Base-by-base conservation (phyloP, 306 rosid genomes). In the Herpetospermum pedunculosum region DNA sequence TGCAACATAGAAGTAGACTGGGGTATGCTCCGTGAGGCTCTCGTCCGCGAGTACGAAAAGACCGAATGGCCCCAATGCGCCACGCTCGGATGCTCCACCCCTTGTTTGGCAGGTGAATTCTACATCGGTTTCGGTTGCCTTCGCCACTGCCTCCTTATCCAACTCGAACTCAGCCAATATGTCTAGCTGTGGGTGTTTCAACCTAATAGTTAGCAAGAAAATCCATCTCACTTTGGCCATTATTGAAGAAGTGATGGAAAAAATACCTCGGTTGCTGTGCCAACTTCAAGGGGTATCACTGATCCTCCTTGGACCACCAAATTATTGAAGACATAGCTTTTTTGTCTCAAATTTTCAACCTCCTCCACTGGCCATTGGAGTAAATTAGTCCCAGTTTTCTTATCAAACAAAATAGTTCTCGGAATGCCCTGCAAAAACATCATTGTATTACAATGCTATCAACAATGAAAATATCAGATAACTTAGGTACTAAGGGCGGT, bases 11-110 rank as follows among this genome's bases (percentile, higher is more conserved):
- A 94, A 91, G 83, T 87, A 94, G 1, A 89, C 84, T 10, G 98
- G 91, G 79, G 96, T 94, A 10, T 79, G 84, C 75, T 94, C 98
- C 3, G 91, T 75, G 38, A 83, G 94, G 68, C 32, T 81, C 0
- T 81, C 76, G 70, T 94, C 94, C 23, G 97, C 98, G 25, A 94
- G 86, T 75, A 94, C 89, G 57, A 84, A 68, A 77, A 94, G 79
- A 76, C 98, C 98, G 59, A 91, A 94, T 50, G 98, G 98, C 76
- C 98, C 98, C 49, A 94, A 77, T 12, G 96, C 92, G 14, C 91
- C 96, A 3, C 96, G 89, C 16, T 76, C 11, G 3, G 70, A 48
- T 54, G 88, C 86, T 73, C 98, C 98, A 4, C 92, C 86, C 23
- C 91, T 80, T 11, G 26, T 77, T 35, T 83, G 41, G 57, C 98